Evolutionary conservation across 495 filamentous ascomycete species (phyloP), one percentile per base, ranked within the genome.

Genomic region (Podospora comata): DNA sequence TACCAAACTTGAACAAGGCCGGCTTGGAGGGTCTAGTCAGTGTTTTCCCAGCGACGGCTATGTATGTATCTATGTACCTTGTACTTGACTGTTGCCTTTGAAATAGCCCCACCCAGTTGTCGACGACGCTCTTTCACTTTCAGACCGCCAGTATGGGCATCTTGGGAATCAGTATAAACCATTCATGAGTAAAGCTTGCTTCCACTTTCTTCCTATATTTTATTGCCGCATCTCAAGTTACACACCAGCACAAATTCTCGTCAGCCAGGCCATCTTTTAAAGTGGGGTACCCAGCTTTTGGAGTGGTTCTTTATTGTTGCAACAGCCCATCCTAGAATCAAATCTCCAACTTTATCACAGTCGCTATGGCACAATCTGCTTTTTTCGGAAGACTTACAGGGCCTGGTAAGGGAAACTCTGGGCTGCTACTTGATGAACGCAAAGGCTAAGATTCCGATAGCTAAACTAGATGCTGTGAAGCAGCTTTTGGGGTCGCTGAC

Each of bases 381-480:
- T 20, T 64, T 9, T 23, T 57, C 2, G 73, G 73, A 16, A 73
- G 60, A 53, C 66, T 71, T 23, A 65, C 62, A 23, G 72, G 72
- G 16, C 55, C 66, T 54, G 71, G 72, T 76, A 0, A 64, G 72
- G 65, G 1, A 2, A 11, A 28, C 4, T 23, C 63, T 19, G 2
- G 0, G 34, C 39, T 20, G 20, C 3, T 13, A 44, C 6, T 19
- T n/a, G 9, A 11, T 48, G 39, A 48, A 13, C 9, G 5, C 13
- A 3, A 16, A 18, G 2, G 39, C 16, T 19, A 58, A 15, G 18
- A 20, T 58, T 3, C 62, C 68, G 74, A 44, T 68, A 92, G 90
- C 82, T 62, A 92, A 92, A 76, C 76, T 89, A 34, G 77, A 84
- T 27, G 86, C 90, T 26, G 87, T 92, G 44, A 87, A 83, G 9